These are phyloP conservation scores for Ceratocystis destructans DNA, from an alignment of 2,329 filamentous ascomycete species.

Conservation along the genomic window DNA sequence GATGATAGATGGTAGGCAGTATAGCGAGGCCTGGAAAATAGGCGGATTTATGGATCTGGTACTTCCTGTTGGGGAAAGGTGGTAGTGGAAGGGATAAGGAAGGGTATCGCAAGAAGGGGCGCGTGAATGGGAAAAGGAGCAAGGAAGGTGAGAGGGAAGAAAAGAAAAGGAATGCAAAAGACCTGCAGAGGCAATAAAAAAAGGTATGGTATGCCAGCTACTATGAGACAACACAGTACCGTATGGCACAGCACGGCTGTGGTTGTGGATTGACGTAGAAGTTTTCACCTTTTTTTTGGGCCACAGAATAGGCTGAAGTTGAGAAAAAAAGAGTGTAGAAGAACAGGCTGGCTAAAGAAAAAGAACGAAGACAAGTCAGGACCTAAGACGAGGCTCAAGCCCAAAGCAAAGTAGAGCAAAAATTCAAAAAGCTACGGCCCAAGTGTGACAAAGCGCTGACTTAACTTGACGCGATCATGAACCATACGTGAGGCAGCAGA, in stretches of 20 bases:
- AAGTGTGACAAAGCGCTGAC: conserved; percentile 3
- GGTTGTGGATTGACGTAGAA: neutral
- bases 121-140: neutral
- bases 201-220: neutral
- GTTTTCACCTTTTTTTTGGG: neutral
- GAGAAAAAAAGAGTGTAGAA: neutral
- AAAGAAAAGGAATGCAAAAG: neutral
- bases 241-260: neutral
- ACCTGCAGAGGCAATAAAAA: neutral
- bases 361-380: neutral
- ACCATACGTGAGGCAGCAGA: neutral
- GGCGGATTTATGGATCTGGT: neutral
- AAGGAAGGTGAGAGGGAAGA: neutral
- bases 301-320: neutral
- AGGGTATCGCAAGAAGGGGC: neutral
- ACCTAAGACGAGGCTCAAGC: neutral
- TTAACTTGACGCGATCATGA: neutral
- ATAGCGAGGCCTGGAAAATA: neutral
- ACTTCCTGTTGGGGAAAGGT: neutral
- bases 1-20: neutral
- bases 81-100: neutral
- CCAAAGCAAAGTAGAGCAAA: neutral
- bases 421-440: neutral
- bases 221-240: neutral
- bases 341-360: neutral